Base-by-base conservation (phyloP, 768 basidiomycete species). In the Suillus subaureus region DNA sequence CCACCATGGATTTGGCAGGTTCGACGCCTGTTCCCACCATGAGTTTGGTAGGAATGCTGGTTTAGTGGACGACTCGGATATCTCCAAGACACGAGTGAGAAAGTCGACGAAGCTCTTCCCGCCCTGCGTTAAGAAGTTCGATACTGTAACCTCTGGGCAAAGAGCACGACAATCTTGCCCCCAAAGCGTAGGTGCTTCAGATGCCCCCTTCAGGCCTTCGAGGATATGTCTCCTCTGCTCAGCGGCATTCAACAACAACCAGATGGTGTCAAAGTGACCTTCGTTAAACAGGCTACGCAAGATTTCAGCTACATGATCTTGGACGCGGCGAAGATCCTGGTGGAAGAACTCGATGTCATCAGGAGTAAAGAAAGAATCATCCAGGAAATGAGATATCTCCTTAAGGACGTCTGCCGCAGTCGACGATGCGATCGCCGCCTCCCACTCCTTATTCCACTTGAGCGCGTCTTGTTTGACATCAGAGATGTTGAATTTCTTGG, bases 371-470 rank as follows among this genome's bases (percentile, higher is more conserved):
- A 1, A 5, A 39, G 28, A 45, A 42, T 16, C 31, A 7, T 43
- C 55, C 51, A 63, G 60, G 15, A 64, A 23, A 28, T 12, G 7
- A 26, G 47, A 40, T 1, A 70, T 61, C 18, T 26, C 42, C 45
- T 65, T 40, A 56, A 68, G 65, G 28, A 67, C 67, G 45, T 70
- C 62, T 6, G 58, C 63, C 13, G 70, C 57, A 6, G 61, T 64
- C n/a, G 61, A 61, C n/a, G 67, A 64, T 8, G 51, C 56, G 9
- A 68, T 61, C 28, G 56, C 65, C 43, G 66, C 67, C 45, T 72
- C 71, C 69, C 70, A 72, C 39, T 71, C 68, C 35, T 70, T 67
- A 62, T 72, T 63, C 71, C 71, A 72, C 28, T 61, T 69, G 28
- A 58, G 42, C 23, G 28, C 64, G 35, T 72, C 65, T 42, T 65